phyloP scores from a whole-genome alignment of 345 rosid species.

The Theobroma cacao region DNA sequence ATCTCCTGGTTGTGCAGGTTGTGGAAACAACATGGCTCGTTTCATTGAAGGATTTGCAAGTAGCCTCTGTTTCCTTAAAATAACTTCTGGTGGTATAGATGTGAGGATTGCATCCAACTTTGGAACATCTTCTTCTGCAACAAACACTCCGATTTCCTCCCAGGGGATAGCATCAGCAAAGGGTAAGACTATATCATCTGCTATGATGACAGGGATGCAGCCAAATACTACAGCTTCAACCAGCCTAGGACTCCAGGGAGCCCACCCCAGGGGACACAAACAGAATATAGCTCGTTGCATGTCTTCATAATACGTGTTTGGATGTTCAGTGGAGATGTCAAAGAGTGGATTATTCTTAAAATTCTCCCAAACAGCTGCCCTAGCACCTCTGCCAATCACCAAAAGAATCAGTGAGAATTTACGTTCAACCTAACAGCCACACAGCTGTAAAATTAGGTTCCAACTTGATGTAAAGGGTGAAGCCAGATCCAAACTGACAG shows the following conservation, averaged over 20 bases:
- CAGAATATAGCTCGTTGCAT: conserved; percentile 96
- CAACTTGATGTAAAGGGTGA: neutral
- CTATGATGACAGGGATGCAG: conserved; percentile 95
- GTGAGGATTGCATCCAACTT: conserved; percentile 77
- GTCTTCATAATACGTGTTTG: conserved; percentile 92
- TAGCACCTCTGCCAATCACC: conserved; percentile 67
- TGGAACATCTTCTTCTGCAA: conserved; percentile 83
- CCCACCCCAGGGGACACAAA: conserved; percentile 96
- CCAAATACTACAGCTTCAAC: conserved; percentile 99
- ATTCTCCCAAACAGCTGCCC: conserved; percentile 99
- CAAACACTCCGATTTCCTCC: conserved; percentile 95
- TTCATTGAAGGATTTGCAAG: conserved; percentile 96
- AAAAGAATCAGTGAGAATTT: conserved; percentile 13
- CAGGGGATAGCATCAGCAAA: conserved; percentile 99
- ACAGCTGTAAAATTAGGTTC: neutral
- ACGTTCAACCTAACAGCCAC: neutral
- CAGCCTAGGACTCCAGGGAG: conserved; percentile 97
- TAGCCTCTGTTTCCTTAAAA: conserved; percentile 85
- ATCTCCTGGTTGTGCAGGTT: conserved; percentile 87
- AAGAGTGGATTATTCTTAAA: conserved; percentile 90
- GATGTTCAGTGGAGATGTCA: conserved; percentile 95
- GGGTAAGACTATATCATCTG: conserved; percentile 89
- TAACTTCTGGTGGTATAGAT: conserved; percentile 70
- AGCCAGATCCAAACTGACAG: too few relatives aligned
- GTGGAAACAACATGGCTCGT: conserved; percentile 89